Evolutionary conservation across 2,329 filamentous ascomycete species (phyloP).

Genomic region (Cladophialophora psammophila): DNA sequence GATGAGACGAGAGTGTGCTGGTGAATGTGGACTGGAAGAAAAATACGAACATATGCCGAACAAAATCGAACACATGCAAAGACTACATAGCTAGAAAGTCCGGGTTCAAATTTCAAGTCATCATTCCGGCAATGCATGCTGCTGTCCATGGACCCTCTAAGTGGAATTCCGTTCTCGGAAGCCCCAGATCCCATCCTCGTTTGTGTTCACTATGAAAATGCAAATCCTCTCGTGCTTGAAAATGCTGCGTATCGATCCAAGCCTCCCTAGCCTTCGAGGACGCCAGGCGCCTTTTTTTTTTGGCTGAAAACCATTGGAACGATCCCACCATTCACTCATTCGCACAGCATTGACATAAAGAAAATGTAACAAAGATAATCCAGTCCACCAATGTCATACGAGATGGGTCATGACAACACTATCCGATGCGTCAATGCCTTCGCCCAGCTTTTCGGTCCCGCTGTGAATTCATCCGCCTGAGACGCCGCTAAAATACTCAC

Average conservation of each 20-base stretch:
- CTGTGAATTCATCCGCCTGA: not conserved
- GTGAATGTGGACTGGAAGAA: not conserved
- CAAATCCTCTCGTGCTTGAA: not conserved
- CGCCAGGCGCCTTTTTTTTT: not conserved
- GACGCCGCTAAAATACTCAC: not conserved
- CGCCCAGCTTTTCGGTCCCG: not conserved
- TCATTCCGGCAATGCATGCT: not conserved
- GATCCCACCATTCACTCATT: conserved; percentile 4
- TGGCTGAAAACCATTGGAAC: not conserved
- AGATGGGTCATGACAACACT: not conserved
- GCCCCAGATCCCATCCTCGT: not conserved
- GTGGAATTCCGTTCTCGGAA: not conserved
- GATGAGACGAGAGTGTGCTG: not conserved
- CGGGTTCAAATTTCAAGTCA: not conserved
- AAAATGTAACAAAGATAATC: not conserved
- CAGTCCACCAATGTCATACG: not conserved
- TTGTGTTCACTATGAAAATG: not conserved
- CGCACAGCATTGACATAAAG: not conserved
- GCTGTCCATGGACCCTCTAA: not conserved
- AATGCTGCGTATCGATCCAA: not conserved
- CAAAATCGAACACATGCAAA: too few species aligned
- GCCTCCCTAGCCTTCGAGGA: not conserved
- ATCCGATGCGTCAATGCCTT: not conserved
- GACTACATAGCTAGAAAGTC: not conserved
- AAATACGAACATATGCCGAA: too few species aligned